A percentile compares a stretch with the other conserved stretches of the same genome.
Evolutionary conservation across 345 rosid species (phyloP).

Genomic region (Camelina sativa): DNA sequence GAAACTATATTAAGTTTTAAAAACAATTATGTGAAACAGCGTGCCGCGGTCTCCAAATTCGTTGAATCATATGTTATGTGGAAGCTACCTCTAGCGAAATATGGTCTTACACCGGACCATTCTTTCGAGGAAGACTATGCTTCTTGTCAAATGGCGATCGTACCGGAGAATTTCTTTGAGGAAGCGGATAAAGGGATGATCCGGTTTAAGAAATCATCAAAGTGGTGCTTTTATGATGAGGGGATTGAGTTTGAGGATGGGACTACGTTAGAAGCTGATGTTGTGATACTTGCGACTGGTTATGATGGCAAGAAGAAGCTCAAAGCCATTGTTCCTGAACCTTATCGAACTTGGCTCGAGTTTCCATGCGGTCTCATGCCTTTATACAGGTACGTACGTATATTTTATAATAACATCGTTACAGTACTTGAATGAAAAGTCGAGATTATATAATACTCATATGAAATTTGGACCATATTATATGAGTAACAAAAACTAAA

Average conservation of each 20-base stretch:
- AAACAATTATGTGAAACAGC: conserved; percentile 48
- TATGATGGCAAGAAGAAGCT: conserved; percentile 84
- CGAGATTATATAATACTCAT: not conserved
- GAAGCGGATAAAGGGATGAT: conserved; percentile 86
- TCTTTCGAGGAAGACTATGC: conserved; percentile 86
- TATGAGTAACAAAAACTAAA: not conserved
- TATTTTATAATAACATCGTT: no score
- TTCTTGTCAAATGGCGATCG: conserved; percentile 95
- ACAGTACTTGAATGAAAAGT: no score
- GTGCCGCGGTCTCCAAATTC: conserved; percentile 69
- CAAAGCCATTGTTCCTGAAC: conserved; percentile 72
- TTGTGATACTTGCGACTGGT: conserved; percentile 84
- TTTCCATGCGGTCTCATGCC: conserved; percentile 70
- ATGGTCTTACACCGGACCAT: conserved; percentile 85
- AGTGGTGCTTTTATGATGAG: conserved; percentile 73
- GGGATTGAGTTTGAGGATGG: conserved; percentile 79
- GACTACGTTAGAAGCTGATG: conserved; percentile 67
- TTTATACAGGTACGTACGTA: conserved; percentile 59
- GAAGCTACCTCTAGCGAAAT: conserved; percentile 73
- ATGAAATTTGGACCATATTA: not conserved
- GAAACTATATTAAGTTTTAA: not conserved
- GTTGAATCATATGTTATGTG: conserved; percentile 79
- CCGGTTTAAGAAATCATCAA: conserved; percentile 65
- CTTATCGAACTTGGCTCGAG: conserved; percentile 64
- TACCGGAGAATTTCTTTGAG: conserved; percentile 75